Evolutionary conservation across 2,329 filamentous ascomycete species (phyloP), one percentile per base, ranked within the genome.

Genomic region (Colletotrichum phormii): DNA sequence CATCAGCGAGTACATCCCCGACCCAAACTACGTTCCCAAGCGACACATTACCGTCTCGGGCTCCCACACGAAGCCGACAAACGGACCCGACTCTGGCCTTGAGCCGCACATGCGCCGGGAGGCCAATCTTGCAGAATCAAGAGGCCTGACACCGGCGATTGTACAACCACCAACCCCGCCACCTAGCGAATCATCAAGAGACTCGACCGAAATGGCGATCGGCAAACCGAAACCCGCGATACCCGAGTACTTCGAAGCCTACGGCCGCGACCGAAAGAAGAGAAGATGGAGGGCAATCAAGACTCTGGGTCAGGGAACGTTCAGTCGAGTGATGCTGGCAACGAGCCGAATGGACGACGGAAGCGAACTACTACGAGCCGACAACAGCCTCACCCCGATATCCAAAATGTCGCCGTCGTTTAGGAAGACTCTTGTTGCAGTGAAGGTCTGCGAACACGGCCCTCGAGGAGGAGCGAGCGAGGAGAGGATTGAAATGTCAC

Each of bases 361-460:
- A 33, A 83, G 85, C 71, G 80, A 75, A 66, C 75, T 80, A 77
- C 71, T 78, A 77, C 78, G 82, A 75, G 75, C 80, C 77, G 79
- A 83, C 79, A 75, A 49, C 79, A 75, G 83, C 81, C 71, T 77
- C 12, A 78, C 78, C 1, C 75, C 79, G 79, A 86, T 78, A 86
- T 88, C 80, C 80, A 83, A 53, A 75, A 80, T 73, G n/a, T 76
- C 75, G 67, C 80, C 65, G 73, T 75, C 74, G 61, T 82, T 94
- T 75, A 91, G 92, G n/a, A 93, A 92, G 78, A 94, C 94, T 64
- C 86, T 99, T 15, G 97, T 98, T 3, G 97, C 97, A 1, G 91
- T 99, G 79, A 99, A 99, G 82, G 91, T 99, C 57, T 96, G 97
- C 80, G 95, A 98, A 81, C 95, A 98, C 82, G 97, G 96, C 4